Conservation (phyloP, 2,329 filamentous ascomycete species). For the Helminthosporium solani region DNA sequence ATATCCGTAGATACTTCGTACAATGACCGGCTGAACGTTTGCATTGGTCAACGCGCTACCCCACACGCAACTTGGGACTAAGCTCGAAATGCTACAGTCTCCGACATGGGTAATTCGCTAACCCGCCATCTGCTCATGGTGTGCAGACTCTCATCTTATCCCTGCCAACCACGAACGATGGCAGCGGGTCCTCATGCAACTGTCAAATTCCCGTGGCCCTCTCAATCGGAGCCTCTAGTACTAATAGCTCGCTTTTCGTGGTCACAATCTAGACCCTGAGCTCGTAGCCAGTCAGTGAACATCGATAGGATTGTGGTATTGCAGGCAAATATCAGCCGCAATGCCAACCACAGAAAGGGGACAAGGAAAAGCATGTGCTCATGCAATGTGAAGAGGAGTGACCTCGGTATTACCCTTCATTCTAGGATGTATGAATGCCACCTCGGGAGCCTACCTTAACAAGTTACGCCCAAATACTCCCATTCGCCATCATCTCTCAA, state of each 20-base stretch:
- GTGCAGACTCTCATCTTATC: constrained; percentile 1
- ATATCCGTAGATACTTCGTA: not conserved
- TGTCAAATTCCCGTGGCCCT: not conserved
- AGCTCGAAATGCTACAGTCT: not conserved
- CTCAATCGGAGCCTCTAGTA: constrained; percentile 10
- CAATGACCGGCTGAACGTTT: not conserved
- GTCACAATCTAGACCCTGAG: constrained; percentile 2
- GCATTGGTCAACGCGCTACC: constrained; percentile 10
- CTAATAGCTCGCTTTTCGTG: not conserved
- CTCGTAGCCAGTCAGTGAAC: constrained; percentile 7
- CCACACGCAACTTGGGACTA: constrained; percentile 8
- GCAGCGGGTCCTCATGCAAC: not conserved
- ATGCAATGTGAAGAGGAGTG: constrained; percentile 1
- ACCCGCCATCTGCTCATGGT: constrained; percentile 4
- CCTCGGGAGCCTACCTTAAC: constrained; percentile 33
- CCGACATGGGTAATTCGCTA: constrained; percentile 1
- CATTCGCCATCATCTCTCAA: constrained; percentile 15
- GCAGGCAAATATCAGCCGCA: constrained; percentile 10
- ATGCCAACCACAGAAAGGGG: not conserved
- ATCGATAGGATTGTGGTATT: constrained; percentile 5
- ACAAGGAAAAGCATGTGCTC: constrained; percentile 17
- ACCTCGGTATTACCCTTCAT: constrained; percentile 13
- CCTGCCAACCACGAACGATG: constrained; percentile 3
- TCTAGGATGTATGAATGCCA: constrained; percentile 28
- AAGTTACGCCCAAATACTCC: constrained; percentile 19